Base-by-base conservation (phyloP, 495 filamentous ascomycete genomes). In the Xylaria castorea region DNA sequence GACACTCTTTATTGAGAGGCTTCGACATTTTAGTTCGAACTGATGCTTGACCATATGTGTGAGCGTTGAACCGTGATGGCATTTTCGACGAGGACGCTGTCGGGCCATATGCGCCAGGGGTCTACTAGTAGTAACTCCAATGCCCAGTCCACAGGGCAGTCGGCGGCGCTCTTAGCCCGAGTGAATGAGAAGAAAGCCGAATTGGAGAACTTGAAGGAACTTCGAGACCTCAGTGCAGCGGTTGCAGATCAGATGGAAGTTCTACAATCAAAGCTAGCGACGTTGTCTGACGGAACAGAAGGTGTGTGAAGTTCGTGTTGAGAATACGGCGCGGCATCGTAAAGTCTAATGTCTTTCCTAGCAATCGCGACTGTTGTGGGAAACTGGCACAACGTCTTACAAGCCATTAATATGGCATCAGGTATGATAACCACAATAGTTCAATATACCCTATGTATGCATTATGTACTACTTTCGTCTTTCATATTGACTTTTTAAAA, bases 371-470 rank as follows among this genome's bases (percentile, higher is more conserved):
- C 91, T 60, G 96, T 99, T 22, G 83, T 99, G 73, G 89, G 92
- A 60, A 99, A 99, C 81, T 99, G 96, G 96, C 92, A 97, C 76
- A 97, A 94, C 79, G 95, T 99, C 66, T 86, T 99, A 25, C 88
- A 92, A 64, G 94, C 94, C 48, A 98, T 99, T 76, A 92, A 92
- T 78, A 97, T 99, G 91, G 95, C 97, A 70, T 97, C 94, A 66
- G 89, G 96, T 99, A 90, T 80, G 92, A 81, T 73, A 6, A 75
- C 57, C 6, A n/a, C 30, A 36, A 38, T 50, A 36, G 42, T 22
- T 9, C 20, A 50, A 16, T 42, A 63, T 27, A 5, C 32, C 51
- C 30, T 38, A 20, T 44, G 30, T 5, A 12, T n/a, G n/a, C n/a
- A n/a, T n/a, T n/a, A n/a, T n/a, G n/a, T 68, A 46, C 42, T 51